A percentile compares a stretch with the other conserved stretches of the same genome.
These are phyloP conservation scores for Phaseolus coccineus DNA, from an alignment of 331 rosid genomes.

Conservation along the genomic window DNA sequence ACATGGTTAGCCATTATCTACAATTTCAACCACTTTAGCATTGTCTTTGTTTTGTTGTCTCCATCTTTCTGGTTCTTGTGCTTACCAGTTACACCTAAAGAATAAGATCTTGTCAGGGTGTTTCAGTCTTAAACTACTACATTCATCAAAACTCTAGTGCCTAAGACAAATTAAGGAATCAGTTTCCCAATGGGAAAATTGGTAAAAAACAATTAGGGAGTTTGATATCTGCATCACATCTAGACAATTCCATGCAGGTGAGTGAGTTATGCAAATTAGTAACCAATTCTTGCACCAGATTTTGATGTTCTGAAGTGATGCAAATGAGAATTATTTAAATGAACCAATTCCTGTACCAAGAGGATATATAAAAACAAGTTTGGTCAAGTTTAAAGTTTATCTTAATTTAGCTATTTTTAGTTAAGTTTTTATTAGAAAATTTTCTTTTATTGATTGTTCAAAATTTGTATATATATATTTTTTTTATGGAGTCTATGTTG, in stretches of 20 bases:
- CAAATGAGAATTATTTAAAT: neutral
- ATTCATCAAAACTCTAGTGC: neutral
- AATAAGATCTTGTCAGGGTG: neutral
- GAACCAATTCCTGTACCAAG: constrained; percentile 6
- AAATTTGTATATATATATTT: too few species aligned
- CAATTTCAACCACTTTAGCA: constrained; percentile 4
- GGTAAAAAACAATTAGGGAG: too few species aligned
- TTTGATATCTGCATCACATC: neutral
- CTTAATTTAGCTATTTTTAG: too few species aligned
- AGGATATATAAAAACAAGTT: neutral
- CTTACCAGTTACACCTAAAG: neutral
- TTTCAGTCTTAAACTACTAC: neutral
- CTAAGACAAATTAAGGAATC: neutral
- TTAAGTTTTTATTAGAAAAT: too few species aligned
- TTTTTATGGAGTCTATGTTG: too few species aligned
- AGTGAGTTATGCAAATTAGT: neutral
- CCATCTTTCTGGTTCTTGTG: neutral
- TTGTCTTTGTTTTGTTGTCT: constrained; percentile 27
- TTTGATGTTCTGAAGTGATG: neutral
- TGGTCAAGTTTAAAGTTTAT: too few species aligned
- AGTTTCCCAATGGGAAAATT: neutral
- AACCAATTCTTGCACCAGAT: neutral
- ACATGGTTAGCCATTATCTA: neutral
- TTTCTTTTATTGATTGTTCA: too few species aligned
- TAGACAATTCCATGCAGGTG: neutral